Conservation (phyloP, 2,329 filamentous ascomycete species). For the Beauveria sp. region DNA sequence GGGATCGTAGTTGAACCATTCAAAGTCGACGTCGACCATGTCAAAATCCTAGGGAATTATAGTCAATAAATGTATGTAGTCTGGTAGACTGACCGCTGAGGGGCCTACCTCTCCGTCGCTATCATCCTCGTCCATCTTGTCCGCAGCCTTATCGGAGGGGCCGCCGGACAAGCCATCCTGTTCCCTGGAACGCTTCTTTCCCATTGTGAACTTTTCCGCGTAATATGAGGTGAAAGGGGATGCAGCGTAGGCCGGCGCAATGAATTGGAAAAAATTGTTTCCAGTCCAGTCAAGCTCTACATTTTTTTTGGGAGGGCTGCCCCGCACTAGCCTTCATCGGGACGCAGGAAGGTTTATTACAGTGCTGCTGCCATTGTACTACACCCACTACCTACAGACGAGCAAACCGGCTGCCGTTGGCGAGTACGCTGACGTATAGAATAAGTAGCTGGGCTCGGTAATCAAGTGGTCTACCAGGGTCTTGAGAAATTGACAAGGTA, state of each 20-base stretch:
- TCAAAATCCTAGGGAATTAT: constrained; percentile 64
- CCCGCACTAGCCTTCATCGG: constrained; percentile 10
- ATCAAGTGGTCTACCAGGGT: no score
- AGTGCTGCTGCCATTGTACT: no score
- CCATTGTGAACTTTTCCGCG: constrained; percentile 27
- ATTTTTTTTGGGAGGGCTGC: constrained; percentile 9
- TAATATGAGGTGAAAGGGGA: background rate
- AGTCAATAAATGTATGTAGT: background rate
- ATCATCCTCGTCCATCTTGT: constrained; percentile 44
- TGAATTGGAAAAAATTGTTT: background rate
- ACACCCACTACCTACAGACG: no score
- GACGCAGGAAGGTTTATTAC: background rate
- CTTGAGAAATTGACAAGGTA: no score
- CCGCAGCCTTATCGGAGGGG: constrained; percentile 31
- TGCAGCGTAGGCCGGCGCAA: background rate
- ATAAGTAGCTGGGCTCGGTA: no score
- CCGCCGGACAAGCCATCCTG: constrained; percentile 35
- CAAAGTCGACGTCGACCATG: constrained; percentile 91
- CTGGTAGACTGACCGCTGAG: background rate
- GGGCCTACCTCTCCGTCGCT: constrained; percentile 45
- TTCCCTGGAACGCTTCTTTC: constrained; percentile 44
- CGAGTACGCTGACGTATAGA: no score
- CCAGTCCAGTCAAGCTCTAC: background rate
- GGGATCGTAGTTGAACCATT: constrained; percentile 94
- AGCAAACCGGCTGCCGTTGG: no score